These are phyloP conservation scores for Vigna trinervia DNA, from an alignment of 306 rosid species.

Conservation along the genomic window DNA sequence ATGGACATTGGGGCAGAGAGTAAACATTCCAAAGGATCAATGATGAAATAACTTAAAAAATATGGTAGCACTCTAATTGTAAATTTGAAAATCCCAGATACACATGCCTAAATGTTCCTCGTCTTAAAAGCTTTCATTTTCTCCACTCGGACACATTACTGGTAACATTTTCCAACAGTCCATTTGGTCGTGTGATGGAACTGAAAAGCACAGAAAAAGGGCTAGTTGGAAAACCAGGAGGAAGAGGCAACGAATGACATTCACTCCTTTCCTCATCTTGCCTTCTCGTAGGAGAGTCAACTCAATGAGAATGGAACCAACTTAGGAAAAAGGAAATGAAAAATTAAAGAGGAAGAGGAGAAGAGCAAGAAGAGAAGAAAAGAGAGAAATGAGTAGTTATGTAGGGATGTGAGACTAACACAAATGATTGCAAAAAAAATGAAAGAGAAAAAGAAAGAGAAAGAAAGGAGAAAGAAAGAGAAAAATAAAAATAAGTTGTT, in stretches of 20 bases:
- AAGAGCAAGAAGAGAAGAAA: too few relatives aligned
- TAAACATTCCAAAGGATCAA: neutral
- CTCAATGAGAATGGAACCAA: conserved; percentile 15
- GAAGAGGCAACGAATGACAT: conserved; percentile 89
- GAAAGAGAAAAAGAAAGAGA: fast-evolving
- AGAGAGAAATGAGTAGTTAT: too few relatives aligned
- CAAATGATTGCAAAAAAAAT: too few relatives aligned
- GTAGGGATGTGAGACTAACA: too few relatives aligned
- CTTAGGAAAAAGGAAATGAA: too few relatives aligned
- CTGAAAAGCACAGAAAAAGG: conserved; percentile 65
- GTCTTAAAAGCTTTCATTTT: conserved; percentile 94
- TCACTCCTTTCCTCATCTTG: conserved; percentile 79
- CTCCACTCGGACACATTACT: conserved; percentile 70
- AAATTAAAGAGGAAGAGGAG: too few relatives aligned
- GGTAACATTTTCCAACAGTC: conserved; percentile 49
- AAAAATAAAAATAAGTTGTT: too few relatives aligned
- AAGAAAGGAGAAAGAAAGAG: too few relatives aligned
- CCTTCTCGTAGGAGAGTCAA: conserved; percentile 76
- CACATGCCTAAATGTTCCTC: conserved; percentile 98
- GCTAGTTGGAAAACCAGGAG: conserved; percentile 88
- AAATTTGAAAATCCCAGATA: conserved; percentile 50
- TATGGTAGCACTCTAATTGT: neutral
- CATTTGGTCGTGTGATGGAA: conserved; percentile 50
- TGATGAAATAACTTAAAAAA: neutral
- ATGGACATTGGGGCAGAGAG: conserved; percentile 26